Base-by-base conservation (phyloP, 2,329 filamentous ascomycete species). In the Cladosporium cucumerinum region DNA sequence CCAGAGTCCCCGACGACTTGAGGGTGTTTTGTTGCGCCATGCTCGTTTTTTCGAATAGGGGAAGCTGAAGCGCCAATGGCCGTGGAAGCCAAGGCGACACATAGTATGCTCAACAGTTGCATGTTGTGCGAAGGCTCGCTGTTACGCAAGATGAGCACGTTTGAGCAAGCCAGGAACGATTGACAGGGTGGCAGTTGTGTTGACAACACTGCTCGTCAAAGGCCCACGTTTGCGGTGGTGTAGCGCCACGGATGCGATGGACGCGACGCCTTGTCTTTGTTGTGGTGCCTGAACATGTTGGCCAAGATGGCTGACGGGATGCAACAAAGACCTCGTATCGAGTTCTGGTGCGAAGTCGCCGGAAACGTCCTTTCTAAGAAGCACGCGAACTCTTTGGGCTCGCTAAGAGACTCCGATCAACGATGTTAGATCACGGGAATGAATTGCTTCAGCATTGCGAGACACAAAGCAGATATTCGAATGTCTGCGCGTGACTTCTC, bases 221-320 rank as follows among this genome's bases (percentile, higher is more conserved):
- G 51, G 51, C 26, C 51, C 51, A 54, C 51, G 51, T 54, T 54
- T 54, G 26, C 49, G 28, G 49, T 52, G 26, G 49, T 26, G 49
- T 16, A 52, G 11, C 26, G 49, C 26, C 49, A 52, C 26, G n/a
- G 18, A 8, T n/a, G 23, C 26, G 26, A 32, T 32, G 26, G 18
- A 21, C 51, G 30, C 32, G 16, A 30, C n/a, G 21, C 8, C 55
- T 39, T 28, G 34, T 46, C 55, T 58, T 46, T 58, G 55, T 58
- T 46, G 18, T 36, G 5, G 28, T 34, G 23, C 36, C 10, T 25
- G 34, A 11, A 46, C 10, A 18, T 43, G 36, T 43, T 23, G 25
- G 34, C 51, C 51, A 32, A 30, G 51, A 30, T 54, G 51, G 16
- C 32, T 4, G 30, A 28, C 51, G 26, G 16, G 51, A 54, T 21